Conservation (phyloP, 2,329 filamentous ascomycete species). For the Arthrobotrys pseudoclavata region DNA sequence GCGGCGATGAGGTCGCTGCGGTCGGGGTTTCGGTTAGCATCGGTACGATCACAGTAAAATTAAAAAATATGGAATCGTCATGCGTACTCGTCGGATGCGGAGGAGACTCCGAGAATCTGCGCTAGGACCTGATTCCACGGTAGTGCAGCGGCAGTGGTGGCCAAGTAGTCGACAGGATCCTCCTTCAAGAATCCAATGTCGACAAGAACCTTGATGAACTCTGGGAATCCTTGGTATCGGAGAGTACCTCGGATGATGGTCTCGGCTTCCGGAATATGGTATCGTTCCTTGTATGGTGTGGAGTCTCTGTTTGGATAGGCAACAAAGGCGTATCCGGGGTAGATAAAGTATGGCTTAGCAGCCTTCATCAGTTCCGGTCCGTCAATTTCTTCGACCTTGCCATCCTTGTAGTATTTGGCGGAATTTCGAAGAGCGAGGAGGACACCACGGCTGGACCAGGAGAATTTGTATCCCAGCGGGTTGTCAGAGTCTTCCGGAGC, state of each 20-base stretch:
- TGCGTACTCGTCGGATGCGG: conserved; percentile 71
- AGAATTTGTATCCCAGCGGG: conserved; percentile 94
- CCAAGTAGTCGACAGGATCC: conserved; percentile 75
- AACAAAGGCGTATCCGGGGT: conserved; percentile 88
- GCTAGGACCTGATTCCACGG: conserved; percentile 88
- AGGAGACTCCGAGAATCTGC: conserved; percentile 79
- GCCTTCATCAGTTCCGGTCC: conserved; percentile 79
- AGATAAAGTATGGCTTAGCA: conserved; percentile 91
- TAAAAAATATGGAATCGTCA: too few relatives aligned
- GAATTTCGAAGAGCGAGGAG: conserved; percentile 87
- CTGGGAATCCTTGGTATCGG: conserved; percentile 88
- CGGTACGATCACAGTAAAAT: background rate
- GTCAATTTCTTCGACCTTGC: conserved; percentile 74
- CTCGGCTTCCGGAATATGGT: conserved; percentile 90
- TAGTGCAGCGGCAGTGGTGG: conserved; percentile 70
- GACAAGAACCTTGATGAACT: conserved; percentile 88
- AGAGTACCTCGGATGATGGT: conserved; percentile 88
- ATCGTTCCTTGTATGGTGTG: conserved; percentile 86
- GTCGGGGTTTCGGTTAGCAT: background rate
- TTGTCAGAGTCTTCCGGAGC: conserved; percentile 83
- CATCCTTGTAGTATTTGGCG: conserved; percentile 85
- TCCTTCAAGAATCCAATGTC: conserved; percentile 91
- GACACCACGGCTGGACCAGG: conserved; percentile 83
- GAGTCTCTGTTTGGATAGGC: conserved; percentile 95
- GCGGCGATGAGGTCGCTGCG: conserved; percentile 76